A percentile compares a stretch with the other conserved stretches of the same genome.
These are phyloP conservation scores for Schoenoplectus triqueter DNA, from an alignment of 202 grass and related monocot species.

Conservation along the genomic window DNA sequence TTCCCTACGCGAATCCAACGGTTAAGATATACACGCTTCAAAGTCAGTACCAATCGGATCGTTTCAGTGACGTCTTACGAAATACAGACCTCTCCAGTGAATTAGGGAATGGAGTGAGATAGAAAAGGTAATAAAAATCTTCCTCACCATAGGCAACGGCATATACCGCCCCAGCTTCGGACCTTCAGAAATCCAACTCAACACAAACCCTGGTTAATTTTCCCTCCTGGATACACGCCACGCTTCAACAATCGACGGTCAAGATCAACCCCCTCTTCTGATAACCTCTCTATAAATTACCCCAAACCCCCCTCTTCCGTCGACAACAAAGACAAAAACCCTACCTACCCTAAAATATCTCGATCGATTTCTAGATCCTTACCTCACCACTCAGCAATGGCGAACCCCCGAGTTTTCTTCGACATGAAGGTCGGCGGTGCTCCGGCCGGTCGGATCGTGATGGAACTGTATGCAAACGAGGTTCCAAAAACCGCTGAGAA, in stretches of 20 bases:
- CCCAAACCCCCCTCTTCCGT: not conserved
- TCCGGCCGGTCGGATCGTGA: conserved; percentile 46
- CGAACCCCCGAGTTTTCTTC: conserved; percentile 44
- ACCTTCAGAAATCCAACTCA: conserved; percentile 29
- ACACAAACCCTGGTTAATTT: conserved; percentile 38
- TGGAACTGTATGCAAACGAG: conserved; percentile 42
- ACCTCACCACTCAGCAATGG: conserved; percentile 13
- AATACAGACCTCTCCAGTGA: not conserved
- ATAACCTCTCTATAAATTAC: conserved; percentile 11
- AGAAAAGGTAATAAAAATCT: not conserved
- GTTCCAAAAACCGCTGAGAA: conserved; percentile 47
- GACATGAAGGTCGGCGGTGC: conserved; percentile 44
- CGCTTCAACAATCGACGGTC: not conserved
- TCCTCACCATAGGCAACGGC: conserved; percentile 27
- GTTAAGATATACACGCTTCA: not conserved
- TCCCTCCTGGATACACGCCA: not conserved
- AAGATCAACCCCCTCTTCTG: not conserved
- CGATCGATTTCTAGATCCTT: not conserved
- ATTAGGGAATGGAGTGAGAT: not conserved
- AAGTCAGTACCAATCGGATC: not conserved
- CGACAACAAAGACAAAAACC: conserved; percentile 20
- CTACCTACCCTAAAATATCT: no score
- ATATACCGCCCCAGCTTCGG: conserved; percentile 35
- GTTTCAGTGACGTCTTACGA: not conserved
- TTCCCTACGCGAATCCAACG: not conserved